Conservation (phyloP, 495 filamentous ascomycete genomes). For the Aspergillus ellipticus region DNA sequence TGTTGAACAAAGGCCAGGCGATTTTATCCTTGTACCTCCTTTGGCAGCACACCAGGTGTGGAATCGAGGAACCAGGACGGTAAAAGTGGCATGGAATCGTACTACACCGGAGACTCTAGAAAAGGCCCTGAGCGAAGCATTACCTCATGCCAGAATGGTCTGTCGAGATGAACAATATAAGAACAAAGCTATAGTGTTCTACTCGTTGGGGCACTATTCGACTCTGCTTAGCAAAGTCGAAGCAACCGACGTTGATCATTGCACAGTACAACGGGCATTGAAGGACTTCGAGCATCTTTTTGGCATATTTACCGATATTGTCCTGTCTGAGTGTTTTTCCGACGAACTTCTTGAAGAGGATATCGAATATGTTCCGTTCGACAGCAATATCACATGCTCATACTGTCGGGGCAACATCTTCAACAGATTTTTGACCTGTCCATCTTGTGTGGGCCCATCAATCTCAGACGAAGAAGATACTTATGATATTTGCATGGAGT, state of each 20-base stretch:
- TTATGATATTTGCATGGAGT: constrained; percentile 97
- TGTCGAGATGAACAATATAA: constrained; percentile 99
- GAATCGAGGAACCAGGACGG: constrained; percentile 91
- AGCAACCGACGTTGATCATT: constrained; percentile 37
- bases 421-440: constrained; percentile 92
- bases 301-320: constrained; percentile 66
- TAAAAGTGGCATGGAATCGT: constrained; percentile 98
- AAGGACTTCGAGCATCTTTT: constrained; percentile 80
- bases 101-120: constrained; percentile 88
- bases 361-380: constrained; percentile 69
- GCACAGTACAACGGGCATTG: constrained; percentile 60
- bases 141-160: constrained; percentile 82
- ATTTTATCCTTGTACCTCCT: constrained; percentile 94
- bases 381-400: constrained; percentile 88
- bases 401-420: constrained; percentile 97
- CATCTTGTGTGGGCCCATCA: constrained; percentile 59
- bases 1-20: constrained; percentile 87
- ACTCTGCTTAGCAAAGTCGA: constrained; percentile 49
- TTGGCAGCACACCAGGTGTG: constrained; percentile 97
- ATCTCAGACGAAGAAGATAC: constrained; percentile 61
- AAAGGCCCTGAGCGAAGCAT: constrained; percentile 76
- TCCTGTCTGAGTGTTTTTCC: constrained; percentile 82
- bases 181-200: constrained; percentile 92
- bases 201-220: constrained; percentile 74
- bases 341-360: constrained; percentile 53